Conservation (phyloP, 2,329 filamentous ascomycete species). For the Botryotinia convoluta region DNA sequence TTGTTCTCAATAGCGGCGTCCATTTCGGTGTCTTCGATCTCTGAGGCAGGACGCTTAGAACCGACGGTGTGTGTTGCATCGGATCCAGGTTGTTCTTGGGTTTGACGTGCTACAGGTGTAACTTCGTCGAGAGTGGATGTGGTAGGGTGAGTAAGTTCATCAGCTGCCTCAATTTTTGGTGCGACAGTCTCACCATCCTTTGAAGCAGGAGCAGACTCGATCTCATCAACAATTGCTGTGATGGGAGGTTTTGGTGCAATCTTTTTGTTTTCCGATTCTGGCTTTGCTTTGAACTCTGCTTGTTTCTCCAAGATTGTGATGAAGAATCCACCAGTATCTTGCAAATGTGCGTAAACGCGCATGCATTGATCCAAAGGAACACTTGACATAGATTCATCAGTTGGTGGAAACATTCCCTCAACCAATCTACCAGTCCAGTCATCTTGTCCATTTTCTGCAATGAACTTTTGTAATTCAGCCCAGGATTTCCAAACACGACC, state of each 20-base stretch:
- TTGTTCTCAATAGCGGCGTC: conserved; percentile 41
- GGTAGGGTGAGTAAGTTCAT: conserved; percentile 28
- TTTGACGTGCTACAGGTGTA: conserved; percentile 36
- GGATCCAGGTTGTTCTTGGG: conserved; percentile 32
- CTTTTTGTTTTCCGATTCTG: conserved; percentile 59
- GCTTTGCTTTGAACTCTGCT: conserved; percentile 75
- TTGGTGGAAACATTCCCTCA: conserved; percentile 78
- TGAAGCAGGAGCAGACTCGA: conserved; percentile 39
- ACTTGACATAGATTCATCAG: conserved; percentile 53
- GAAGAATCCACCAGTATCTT: conserved; percentile 97
- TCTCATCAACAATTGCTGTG: conserved; percentile 43
- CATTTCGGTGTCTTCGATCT: conserved; percentile 33
- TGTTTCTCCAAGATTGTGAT: conserved; percentile 93
- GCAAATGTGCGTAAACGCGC: conserved; percentile 89
- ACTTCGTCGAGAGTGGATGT: conserved; percentile 33
- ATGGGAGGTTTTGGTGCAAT: conserved; percentile 43
- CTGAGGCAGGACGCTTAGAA: conserved; percentile 40
- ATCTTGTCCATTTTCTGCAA: conserved; percentile 58
- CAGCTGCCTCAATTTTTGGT: conserved; percentile 37
- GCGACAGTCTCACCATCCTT: conserved; percentile 33
- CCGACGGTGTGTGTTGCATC: conserved; percentile 29
- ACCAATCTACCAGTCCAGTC: conserved; percentile 64
- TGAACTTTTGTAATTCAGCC: conserved; percentile 73
- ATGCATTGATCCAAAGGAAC: conserved; percentile 88
- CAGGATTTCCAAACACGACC: conserved; percentile 77